A percentile compares a stretch with the other conserved stretches of the same genome.
These are phyloP conservation scores for Umbelopsis ramanniana DNA, from an alignment of 192 early-diverging fungal species.

Conservation along the genomic window DNA sequence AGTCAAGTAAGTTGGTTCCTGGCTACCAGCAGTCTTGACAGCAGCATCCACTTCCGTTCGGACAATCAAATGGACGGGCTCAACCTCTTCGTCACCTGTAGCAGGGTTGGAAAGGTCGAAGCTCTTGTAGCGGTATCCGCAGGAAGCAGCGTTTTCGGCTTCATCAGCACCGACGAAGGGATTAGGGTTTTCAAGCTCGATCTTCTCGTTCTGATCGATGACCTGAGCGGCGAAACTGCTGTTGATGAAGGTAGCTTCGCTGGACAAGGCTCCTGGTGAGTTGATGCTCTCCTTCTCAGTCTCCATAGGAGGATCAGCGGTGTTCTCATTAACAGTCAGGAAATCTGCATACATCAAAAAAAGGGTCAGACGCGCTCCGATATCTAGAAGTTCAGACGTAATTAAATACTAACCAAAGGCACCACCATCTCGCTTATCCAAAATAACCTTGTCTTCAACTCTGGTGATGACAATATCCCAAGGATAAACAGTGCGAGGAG, in stretches of 20 bases:
- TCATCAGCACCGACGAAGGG: slow-evolving; percentile 67
- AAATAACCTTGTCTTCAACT: slow-evolving; percentile 77
- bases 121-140: slow-evolving; percentile 87
- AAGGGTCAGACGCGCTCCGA: background rate
- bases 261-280: slow-evolving; percentile 79
- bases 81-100: slow-evolving; percentile 58
- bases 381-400: background rate
- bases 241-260: slow-evolving; percentile 88
- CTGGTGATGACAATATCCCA: slow-evolving; percentile 97
- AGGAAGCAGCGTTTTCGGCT: slow-evolving; percentile 58
- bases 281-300: slow-evolving; percentile 92
- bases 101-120: slow-evolving; percentile 70
- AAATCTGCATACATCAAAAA: slow-evolving; percentile 61
- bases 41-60: slow-evolving; percentile 91
- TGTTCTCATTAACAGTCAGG: slow-evolving; percentile 95
- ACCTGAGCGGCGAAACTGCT: slow-evolving; percentile 85
- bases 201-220: slow-evolving; percentile 52
- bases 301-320: slow-evolving; percentile 88
- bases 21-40: slow-evolving; percentile 57
- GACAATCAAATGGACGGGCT: slow-evolving; percentile 70
- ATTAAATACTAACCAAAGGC: slow-evolving; percentile 52
- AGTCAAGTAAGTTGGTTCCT: slow-evolving; percentile 58
- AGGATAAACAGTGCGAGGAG: slow-evolving; percentile 87
- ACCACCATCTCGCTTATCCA: slow-evolving; percentile 92
- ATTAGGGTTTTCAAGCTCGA: slow-evolving; percentile 71